Evolutionary conservation across 768 basidiomycete species (phyloP).

Genomic region (Dendrothele bispora): DNA sequence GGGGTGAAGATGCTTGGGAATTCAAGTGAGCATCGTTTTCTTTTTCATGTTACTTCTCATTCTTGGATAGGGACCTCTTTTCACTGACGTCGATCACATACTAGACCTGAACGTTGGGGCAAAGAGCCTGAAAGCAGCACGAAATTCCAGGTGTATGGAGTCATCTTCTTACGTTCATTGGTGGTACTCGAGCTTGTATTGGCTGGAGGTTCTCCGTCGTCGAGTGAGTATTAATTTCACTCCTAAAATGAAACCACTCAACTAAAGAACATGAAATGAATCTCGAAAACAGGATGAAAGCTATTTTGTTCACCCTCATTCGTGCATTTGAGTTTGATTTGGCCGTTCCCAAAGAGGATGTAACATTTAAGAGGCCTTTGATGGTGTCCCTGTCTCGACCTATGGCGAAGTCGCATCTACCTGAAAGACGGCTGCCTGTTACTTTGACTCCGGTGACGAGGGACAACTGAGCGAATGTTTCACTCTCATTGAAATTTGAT

Average conservation of each 20-base stretch:
- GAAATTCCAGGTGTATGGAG: constrained; percentile 61
- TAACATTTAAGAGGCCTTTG: no score
- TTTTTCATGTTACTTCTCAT: no score
- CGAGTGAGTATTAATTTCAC: constrained; percentile 39
- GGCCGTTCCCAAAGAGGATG: constrained; percentile 45
- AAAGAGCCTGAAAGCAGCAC: constrained; percentile 40
- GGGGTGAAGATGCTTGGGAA: constrained; percentile 61
- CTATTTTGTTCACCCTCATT: constrained; percentile 47
- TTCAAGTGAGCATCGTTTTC: constrained; percentile 45
- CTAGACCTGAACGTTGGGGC: constrained; percentile 71
- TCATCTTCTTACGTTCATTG: constrained; percentile 59
- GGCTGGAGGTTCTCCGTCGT: constrained; percentile 64
- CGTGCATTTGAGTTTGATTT: constrained; percentile 54
- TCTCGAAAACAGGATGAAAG: constrained; percentile 40
- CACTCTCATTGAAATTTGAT: no score
- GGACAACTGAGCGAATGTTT: no score
- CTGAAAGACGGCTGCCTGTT: no score
- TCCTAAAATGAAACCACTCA: not conserved
- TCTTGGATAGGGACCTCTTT: not conserved
- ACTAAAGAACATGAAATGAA: not conserved
- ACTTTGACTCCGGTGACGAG: no score
- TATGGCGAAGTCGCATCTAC: no score
- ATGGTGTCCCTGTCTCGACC: no score
- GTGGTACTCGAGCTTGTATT: constrained; percentile 65
- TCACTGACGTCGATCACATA: no score